phyloP scores from a whole-genome alignment of 2,329 filamentous ascomycete genomes.

The Stachybotrys echinatus region DNA sequence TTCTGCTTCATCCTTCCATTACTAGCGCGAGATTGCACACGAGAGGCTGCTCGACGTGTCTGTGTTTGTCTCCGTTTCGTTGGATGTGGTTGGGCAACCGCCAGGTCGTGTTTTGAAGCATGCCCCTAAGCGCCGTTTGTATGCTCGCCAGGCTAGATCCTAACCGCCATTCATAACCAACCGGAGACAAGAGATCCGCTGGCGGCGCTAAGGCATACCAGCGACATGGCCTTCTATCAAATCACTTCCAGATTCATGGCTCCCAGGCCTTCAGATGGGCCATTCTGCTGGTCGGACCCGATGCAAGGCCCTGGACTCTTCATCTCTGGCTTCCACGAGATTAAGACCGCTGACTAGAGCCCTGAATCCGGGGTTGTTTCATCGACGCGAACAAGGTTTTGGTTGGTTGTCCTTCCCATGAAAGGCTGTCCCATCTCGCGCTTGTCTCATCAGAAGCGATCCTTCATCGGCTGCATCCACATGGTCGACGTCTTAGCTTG shows the following conservation, averaged over 20 bases:
- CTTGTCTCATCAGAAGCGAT: not conserved
- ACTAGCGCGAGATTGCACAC: not conserved
- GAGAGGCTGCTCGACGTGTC: not conserved
- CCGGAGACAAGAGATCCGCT: not conserved
- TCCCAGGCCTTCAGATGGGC: not conserved
- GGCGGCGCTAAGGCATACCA: not conserved
- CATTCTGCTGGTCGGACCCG: too few species aligned
- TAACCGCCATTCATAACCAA: not conserved
- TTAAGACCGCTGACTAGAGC: not conserved
- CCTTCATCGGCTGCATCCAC: not conserved
- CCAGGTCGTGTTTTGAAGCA: not conserved
- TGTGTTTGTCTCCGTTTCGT: not conserved
- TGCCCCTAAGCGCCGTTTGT: not conserved
- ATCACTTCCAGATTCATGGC: not conserved
- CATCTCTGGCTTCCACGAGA: too few species aligned
- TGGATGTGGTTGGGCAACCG: not conserved
- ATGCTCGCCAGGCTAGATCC: not conserved
- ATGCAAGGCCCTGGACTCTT: too few species aligned
- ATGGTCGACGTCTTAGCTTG: not conserved
- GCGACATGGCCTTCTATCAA: not conserved
- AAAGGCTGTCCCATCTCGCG: not conserved
- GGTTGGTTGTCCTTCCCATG: not conserved
- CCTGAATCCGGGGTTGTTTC: not conserved
- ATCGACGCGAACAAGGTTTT: not conserved
- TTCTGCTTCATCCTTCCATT: not conserved